Conservation (phyloP, 2,329 filamentous ascomycete species). For the Cytospora piceicola region DNA sequence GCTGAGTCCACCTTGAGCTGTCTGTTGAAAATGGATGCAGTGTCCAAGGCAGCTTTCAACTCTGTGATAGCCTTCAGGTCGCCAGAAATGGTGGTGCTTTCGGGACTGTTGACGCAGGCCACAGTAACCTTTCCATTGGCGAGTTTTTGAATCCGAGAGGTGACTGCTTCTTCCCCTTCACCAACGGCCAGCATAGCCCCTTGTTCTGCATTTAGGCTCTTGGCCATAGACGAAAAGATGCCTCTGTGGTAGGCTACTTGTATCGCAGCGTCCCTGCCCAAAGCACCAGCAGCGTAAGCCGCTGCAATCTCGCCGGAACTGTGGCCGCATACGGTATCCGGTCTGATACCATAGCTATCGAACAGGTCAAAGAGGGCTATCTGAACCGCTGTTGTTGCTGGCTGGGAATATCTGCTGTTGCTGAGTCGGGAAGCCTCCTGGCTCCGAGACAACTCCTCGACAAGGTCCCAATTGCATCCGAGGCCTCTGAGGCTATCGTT, state of each 20-base stretch:
- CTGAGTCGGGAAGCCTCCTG: constrained; percentile 24
- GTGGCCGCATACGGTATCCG: constrained; percentile 37
- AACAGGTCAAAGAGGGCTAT: constrained; percentile 43
- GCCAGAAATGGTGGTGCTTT: constrained; percentile 40
- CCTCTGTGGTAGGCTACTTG: constrained; percentile 30
- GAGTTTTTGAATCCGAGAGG: constrained; percentile 28
- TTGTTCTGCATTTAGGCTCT: constrained; percentile 6
- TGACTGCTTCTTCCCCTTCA: constrained; percentile 12
- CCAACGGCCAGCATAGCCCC: constrained; percentile 33
- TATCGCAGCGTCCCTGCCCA: constrained; percentile 15
- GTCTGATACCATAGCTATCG: constrained; percentile 30
- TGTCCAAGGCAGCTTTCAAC: constrained; percentile 26
- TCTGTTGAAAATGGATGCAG: constrained; percentile 37
- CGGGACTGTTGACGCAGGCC: constrained; percentile 34
- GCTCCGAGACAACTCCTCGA: constrained; percentile 11
- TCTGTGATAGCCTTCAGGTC: constrained; percentile 36
- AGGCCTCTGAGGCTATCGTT: neutral
- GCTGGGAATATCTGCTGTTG: constrained; percentile 18
- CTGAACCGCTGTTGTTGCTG: constrained; percentile 45
- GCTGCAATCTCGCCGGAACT: constrained; percentile 33
- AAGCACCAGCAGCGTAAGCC: constrained; percentile 19
- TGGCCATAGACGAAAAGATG: constrained; percentile 9
- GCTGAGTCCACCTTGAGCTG: constrained; percentile 40
- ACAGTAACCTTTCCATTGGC: constrained; percentile 26
- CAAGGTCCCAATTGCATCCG: constrained; percentile 12